Conservation (phyloP, 768 basidiomycete genomes). For the Tricholoma matsutake region DNA sequence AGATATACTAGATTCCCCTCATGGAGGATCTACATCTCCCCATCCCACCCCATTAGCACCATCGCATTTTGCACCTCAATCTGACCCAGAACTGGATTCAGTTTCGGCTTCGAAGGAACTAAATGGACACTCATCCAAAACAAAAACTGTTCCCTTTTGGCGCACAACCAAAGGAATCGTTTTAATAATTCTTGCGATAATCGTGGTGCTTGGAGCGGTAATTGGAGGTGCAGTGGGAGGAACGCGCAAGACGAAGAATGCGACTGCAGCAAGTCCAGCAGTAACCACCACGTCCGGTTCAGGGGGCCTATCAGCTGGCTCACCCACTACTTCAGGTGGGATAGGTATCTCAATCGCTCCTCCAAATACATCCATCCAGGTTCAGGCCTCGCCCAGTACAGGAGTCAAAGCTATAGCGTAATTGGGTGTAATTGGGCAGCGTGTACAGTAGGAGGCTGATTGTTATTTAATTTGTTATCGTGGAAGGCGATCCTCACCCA, state of each 20-base stretch:
- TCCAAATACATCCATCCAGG: background rate
- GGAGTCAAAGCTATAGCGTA: background rate
- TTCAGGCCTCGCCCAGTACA: background rate
- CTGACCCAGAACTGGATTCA: constrained; percentile 18
- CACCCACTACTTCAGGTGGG: background rate
- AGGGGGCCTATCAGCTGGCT: background rate
- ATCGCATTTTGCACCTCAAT: constrained; percentile 11
- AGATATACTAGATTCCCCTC: constrained; percentile 35
- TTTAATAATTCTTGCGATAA: constrained; percentile 29
- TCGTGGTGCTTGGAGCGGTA: constrained; percentile 47
- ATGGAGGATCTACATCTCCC: constrained; percentile 12
- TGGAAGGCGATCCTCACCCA: background rate
- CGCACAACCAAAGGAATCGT: constrained; percentile 44
- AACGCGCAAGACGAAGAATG: constrained; percentile 19
- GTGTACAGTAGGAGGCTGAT: background rate
- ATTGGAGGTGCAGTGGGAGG: constrained; percentile 62
- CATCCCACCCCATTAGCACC: background rate
- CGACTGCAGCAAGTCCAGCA: background rate
- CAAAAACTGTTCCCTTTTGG: constrained; percentile 43
- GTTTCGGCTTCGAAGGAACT: constrained; percentile 18
- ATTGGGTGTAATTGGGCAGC: too few relatives aligned
- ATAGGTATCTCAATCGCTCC: background rate
- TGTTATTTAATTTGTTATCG: background rate
- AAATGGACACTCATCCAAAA: constrained; percentile 6
- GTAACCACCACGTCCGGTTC: background rate